Evolutionary conservation across 352 stramenopile genomes (phyloP).

Genomic region (Globisporangium takayamanum): DNA sequence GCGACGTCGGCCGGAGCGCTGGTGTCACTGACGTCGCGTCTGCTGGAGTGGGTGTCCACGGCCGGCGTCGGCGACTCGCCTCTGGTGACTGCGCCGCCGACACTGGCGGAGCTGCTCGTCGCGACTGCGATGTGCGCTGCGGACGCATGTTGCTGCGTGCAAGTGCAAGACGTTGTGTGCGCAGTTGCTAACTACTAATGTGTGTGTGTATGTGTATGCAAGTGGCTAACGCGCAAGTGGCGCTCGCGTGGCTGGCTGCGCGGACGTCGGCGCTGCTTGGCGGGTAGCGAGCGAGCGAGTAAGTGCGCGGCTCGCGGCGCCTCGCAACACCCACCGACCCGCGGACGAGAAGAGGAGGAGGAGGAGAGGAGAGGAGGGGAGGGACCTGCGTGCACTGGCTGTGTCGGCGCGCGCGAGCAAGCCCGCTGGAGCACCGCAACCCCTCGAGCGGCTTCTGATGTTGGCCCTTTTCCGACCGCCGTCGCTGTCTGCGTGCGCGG

Average conservation of each 20-base stretch:
- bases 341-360: neutral
- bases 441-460: neutral
- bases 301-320: neutral
- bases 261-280: neutral
- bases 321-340: neutral
- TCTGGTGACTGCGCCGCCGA: neutral
- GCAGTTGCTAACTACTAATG: neutral
- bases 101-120: neutral
- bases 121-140: neutral
- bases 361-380: neutral
- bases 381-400: neutral
- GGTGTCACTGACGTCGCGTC: neutral
- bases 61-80: neutral
- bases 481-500: neutral
- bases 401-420: neutral
- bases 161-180: neutral
- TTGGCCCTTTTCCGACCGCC: neutral
- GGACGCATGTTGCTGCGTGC: neutral
- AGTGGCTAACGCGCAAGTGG: neutral
- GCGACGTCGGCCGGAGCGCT: constrained; percentile 1
- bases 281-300: neutral
- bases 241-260: neutral
- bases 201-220: neutral
- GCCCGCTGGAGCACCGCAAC: neutral
- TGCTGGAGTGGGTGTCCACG: neutral